Evolutionary conservation across 129 eudicot species (phyloP).

Genomic region (Artemisia argyi): DNA sequence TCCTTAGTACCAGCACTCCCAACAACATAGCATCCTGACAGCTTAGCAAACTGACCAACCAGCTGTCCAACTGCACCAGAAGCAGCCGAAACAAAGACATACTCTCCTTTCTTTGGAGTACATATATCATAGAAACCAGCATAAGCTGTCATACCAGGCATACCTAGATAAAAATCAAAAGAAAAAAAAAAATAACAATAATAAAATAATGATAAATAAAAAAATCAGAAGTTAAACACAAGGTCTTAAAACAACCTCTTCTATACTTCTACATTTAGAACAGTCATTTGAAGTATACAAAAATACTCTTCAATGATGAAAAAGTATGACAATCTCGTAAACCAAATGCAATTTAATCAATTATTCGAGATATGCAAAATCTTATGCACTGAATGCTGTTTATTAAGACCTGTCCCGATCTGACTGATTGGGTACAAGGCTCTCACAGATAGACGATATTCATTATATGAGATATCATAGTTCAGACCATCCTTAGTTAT

Average conservation of each 20-base stretch:
- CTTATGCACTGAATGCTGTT: neutral
- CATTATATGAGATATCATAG: too few species aligned
- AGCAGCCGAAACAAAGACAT: constrained; percentile 46
- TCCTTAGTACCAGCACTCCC: constrained; percentile 51
- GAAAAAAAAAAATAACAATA: too few species aligned
- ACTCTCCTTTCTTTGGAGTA: constrained; percentile 47
- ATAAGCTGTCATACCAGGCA: constrained; percentile 51
- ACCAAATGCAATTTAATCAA: neutral
- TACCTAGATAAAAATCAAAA: constrained; percentile 28
- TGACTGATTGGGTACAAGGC: too few species aligned
- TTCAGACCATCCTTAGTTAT: too few species aligned
- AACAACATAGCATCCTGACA: constrained; percentile 52
- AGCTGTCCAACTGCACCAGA: constrained; percentile 53
- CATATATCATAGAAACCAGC: constrained; percentile 48
- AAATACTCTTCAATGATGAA: too few species aligned
- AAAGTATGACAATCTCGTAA: too few species aligned
- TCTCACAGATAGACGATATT: too few species aligned
- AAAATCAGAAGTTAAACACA: too few species aligned
- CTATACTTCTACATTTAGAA: too few species aligned
- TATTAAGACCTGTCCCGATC: neutral
- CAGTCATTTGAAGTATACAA: too few species aligned
- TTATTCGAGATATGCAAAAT: neutral
- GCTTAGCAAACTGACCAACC: constrained; percentile 53
- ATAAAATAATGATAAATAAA: too few species aligned
- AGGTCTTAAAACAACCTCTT: constrained; percentile 9